Base-by-base conservation (phyloP, 2,329 filamentous ascomycete species). In the Mycosphaerella arachidis region DNA sequence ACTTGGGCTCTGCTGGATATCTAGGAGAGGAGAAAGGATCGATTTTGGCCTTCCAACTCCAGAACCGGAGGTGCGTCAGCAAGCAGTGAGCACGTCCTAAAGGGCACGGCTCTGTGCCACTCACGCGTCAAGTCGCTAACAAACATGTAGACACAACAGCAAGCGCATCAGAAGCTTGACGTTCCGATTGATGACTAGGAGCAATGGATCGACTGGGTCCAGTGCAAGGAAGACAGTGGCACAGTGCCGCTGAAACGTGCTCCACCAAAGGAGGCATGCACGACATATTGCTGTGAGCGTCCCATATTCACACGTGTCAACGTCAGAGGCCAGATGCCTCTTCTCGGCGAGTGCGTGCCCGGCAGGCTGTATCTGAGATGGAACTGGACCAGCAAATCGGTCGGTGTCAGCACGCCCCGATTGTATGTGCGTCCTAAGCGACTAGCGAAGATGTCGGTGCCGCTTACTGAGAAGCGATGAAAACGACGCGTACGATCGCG, bases 1-100 rank as follows among this genome's bases (percentile, higher is more conserved):
- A 97, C 93, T 0, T 97, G 90, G 88, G 91, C 91, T 48, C 80
- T 96, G 64, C 79, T 97, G 62, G 90, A 95, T 60, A 84, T 82
- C 63, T 87, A 73, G 29, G 29, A 10, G 43, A 46, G 46, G 20
- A 29, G 20, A 29, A 27, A 73, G 12, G 29, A 29, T 12, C 29
- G 50, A 31, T 29, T 35, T 12, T 10, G 29, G 50, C n/a, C 30
- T 31, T 2, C 4, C 24, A 27, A 50, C 40, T n/a, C 40, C 8
- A 43, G 40, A 43, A 43, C 40, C 40, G 1, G 40, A 43, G 5
- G 40, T 43, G 18, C 16, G 40, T n/a, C 5, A 24, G 24, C 24
- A 24, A 24, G 24, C 24, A 24, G 24, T 24, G 24, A 24, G 24
- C 24, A 2, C 2, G 24, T 24, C 24, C 24, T 24, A 24, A 3